phyloP scores from a whole-genome alignment of 805 yeast genomes.

The Candida stauntonica region DNA sequence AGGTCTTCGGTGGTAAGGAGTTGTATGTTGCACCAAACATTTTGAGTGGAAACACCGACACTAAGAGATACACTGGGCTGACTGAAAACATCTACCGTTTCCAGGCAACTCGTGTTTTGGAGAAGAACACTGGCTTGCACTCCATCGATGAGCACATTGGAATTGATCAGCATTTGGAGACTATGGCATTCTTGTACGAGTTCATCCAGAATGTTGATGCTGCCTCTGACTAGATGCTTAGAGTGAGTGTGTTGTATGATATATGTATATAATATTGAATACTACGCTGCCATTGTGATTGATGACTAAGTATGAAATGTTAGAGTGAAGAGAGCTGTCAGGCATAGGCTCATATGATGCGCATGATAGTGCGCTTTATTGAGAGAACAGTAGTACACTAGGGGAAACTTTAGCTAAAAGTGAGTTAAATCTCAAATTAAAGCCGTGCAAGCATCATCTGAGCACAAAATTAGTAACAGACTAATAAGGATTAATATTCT shows the following conservation, averaged over 20 bases:
- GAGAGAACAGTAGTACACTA: no score
- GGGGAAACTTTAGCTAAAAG: no score
- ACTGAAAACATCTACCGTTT: constrained; percentile 58
- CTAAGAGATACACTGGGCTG: constrained; percentile 59
- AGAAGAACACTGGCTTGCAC: constrained; percentile 39
- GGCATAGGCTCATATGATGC: no score
- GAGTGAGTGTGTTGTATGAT: background rate
- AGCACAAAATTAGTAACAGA: no score
- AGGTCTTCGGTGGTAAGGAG: constrained; percentile 53
- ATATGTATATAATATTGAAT: no score
- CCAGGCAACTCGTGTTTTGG: constrained; percentile 42
- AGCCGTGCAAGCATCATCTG: no score
- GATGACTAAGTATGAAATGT: no score
- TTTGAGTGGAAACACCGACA: constrained; percentile 70
- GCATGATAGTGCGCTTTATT: no score
- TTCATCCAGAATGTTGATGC: constrained; percentile 41
- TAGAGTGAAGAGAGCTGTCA: no score
- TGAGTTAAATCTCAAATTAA: no score
- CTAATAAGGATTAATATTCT: no score
- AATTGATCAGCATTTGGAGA: constrained; percentile 49
- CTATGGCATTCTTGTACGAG: constrained; percentile 46
- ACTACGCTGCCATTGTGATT: no score
- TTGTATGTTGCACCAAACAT: constrained; percentile 28
- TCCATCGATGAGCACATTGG: constrained; percentile 52
- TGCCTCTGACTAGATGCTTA: constrained; percentile 5